Evolutionary conservation across 306 rosid species (phyloP), one percentile per base, ranked within the genome.

Genomic region (Luffa acutangula): DNA sequence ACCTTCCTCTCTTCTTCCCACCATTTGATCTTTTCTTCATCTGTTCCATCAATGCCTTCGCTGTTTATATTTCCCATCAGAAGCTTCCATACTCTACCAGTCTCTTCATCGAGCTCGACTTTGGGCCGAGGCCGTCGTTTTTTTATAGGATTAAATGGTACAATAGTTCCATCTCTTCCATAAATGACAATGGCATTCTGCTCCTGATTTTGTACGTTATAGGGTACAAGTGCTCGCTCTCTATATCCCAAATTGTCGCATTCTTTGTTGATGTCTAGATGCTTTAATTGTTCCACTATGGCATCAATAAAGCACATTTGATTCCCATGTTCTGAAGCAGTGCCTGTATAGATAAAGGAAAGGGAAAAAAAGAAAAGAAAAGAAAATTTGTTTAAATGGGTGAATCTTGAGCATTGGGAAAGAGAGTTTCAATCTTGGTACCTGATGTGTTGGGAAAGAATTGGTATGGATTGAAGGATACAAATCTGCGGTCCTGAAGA

Each of bases 1-100:
- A 96, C 96, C 17, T 84, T 91, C 18, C 99, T 88, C 78, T 96
- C 99, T 86, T 90, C 94, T 87, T 96, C 98, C 99, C 99, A 96
- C 98, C 98, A 89, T 82, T 90, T 93, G 81, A 87, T 86, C 84
- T 89, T 93, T 9, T 89, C 90, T 85, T 91, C 93, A 82, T 96
- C 90, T 0, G 93, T 90, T 80, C 99, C 99, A 84, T 96, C 91
- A 87, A 96, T 84, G 41, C 99, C 98, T 82, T 89, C 87, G 57
- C 89, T 93, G 79, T 93, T 93, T 83, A 96, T 96, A 87, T 96
- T 88, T 80, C 85, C 84, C 88, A 93, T 39, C 81, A 96, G 84
- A 87, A 96, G 98, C 90, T 83, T 91, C 99, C 99, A 96, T 57
- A 96, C 99, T 89, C 88, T 89, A 63, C 87, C 86, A 75, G 99